Evolutionary conservation across 1,284 basidiomycete species (phyloP).

Genomic region (Puccinia hordei): DNA sequence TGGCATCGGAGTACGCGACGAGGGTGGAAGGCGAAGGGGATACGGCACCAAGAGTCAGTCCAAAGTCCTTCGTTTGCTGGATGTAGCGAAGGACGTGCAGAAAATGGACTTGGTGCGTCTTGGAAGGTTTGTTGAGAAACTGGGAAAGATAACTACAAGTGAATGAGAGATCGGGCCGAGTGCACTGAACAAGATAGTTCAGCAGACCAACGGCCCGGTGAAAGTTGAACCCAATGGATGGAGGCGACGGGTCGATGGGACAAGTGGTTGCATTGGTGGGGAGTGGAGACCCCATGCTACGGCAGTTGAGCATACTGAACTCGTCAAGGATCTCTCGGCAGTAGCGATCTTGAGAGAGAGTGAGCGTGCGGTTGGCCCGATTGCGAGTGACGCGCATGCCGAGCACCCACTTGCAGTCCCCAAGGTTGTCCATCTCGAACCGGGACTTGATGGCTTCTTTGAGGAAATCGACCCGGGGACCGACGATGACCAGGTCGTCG

Average conservation of each 20-base stretch:
- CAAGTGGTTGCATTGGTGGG: neutral
- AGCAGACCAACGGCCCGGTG: neutral
- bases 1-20: neutral
- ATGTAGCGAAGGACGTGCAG: neutral
- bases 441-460: neutral
- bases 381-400: neutral
- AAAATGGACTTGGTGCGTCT: neutral
- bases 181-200: conserved; percentile 34
- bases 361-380: neutral
- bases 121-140: neutral
- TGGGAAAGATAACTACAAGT: neutral
- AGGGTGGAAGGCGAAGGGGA: neutral
- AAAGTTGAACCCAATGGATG: neutral
- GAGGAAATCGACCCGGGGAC: neutral
- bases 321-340: neutral
- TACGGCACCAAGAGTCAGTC: neutral
- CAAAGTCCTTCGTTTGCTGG: neutral
- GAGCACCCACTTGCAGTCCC: neutral
- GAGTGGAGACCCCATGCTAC: neutral
- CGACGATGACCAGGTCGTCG: conserved; percentile 4
- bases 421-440: conserved; percentile 2
- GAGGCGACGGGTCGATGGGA: neutral
- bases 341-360: conserved; percentile 14
- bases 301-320: conserved; percentile 8
- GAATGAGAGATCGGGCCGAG: neutral